These are phyloP conservation scores for Penicillium sp. DNA, from an alignment of 2,329 filamentous ascomycete species.

Conservation along the genomic window DNA sequence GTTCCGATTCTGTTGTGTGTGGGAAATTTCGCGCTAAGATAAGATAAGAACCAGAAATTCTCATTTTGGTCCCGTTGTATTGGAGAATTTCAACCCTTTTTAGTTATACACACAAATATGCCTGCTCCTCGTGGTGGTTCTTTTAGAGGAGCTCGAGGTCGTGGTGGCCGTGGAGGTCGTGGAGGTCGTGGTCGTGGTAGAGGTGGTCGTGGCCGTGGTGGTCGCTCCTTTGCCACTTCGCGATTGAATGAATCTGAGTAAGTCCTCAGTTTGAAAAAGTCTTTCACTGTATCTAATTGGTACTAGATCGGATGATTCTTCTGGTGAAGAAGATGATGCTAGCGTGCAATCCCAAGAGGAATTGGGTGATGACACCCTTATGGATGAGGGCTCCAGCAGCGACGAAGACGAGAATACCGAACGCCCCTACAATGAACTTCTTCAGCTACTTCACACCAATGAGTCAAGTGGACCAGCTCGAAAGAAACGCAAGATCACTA, in stretches of 20 bases:
- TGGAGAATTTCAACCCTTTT: background rate
- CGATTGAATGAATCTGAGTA: conserved; percentile 41
- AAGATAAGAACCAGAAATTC: conserved; percentile 25
- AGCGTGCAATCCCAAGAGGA: conserved; percentile 46
- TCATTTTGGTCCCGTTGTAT: conserved; percentile 8
- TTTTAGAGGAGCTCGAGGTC: conserved; percentile 23
- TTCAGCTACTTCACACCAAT: conserved; percentile 53
- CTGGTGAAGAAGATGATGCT: conserved; percentile 29
- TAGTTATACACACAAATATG: conserved; percentile 21
- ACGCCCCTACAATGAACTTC: conserved; percentile 55
- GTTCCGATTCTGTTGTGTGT: conserved; percentile 40
- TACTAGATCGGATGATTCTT: conserved; percentile 30
- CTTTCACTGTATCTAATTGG: conserved; percentile 12
- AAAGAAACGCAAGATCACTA: conserved; percentile 54
- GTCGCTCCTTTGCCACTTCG: conserved; percentile 34
- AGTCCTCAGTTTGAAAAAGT: conserved; percentile 15
- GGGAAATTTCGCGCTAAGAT: conserved; percentile 51
- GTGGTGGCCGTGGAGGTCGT: conserved; percentile 67
- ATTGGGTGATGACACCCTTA: conserved; percentile 39
- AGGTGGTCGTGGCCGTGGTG: background rate
- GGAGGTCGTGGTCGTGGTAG: conserved; percentile 58
- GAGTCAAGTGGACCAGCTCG: conserved; percentile 46
- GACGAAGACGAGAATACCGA: conserved; percentile 40
- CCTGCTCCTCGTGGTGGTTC: conserved; percentile 27
- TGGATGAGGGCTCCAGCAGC: conserved; percentile 38